Evolutionary conservation across 2,329 filamentous ascomycete genomes (phyloP).

Genomic region (Sporothrix brasiliensis): DNA sequence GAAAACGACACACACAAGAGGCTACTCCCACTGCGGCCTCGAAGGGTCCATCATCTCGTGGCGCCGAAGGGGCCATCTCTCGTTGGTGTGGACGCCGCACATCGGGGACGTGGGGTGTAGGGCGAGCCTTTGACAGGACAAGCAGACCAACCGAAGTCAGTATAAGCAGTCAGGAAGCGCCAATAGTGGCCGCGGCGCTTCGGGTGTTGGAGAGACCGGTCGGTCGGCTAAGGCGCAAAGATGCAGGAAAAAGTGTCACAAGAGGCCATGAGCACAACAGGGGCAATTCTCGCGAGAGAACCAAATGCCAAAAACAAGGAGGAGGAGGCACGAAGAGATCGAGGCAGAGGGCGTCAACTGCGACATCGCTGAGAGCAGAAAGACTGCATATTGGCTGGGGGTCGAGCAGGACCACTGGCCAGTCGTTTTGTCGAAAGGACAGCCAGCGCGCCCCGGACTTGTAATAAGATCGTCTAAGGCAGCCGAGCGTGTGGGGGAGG

Average conservation of each 20-base stretch:
- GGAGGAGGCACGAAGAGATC: not conserved
- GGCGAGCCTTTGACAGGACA: not conserved
- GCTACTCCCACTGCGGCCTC: not conserved
- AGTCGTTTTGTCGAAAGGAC: not conserved
- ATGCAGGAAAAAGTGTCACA: not conserved
- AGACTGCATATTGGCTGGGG: not conserved
- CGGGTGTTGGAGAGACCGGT: not conserved
- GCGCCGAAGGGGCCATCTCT: slow-evolving; percentile 1
- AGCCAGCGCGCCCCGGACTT: not conserved
- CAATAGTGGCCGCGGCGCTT: slow-evolving; percentile 16
- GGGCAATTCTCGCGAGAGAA: slow-evolving; percentile 14
- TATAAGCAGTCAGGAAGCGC: slow-evolving; percentile 3
- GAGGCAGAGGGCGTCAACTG: not conserved
- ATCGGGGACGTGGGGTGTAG: slow-evolving; percentile 1
- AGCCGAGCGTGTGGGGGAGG: slow-evolving; percentile 15
- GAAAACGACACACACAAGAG: slow-evolving; percentile 4
- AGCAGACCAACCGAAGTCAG: not conserved
- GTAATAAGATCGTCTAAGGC: slow-evolving; percentile 31
- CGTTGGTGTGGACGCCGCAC: not conserved
- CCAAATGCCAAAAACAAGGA: not conserved
- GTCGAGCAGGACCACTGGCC: not conserved
- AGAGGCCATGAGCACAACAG: not conserved
- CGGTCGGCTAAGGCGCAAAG: slow-evolving; percentile 7
- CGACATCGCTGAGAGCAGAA: slow-evolving; percentile 7
- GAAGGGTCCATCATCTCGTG: not conserved